Base-by-base conservation (phyloP, 1,284 basidiomycete species). In the Coniferiporia sulphurascens region DNA sequence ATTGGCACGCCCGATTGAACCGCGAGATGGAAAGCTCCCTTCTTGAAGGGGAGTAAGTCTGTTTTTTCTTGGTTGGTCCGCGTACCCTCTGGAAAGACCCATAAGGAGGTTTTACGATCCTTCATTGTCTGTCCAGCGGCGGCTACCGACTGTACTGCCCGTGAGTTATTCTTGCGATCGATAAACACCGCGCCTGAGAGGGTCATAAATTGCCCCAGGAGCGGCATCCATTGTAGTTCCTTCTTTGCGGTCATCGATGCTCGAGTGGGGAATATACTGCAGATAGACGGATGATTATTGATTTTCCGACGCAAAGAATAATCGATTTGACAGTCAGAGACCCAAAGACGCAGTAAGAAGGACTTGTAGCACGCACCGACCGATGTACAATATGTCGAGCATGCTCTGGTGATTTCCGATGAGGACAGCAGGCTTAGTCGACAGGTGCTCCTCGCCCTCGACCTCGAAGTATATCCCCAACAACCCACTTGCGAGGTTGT, bases 11-110 rank as follows among this genome's bases (percentile, higher is more conserved):
- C 87, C 6, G 89, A 87, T 73, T 97, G 89, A 13, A 98, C 80
- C 12, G 97, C 96, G 41, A 98, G 82, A 70, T 99, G 94, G 81
- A 99, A 99, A 0, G 95, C 95, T 44, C 97, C 97, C 75, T 98
- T 99, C 78, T 99, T 99, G 78, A 99, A 91, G 0, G 93, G 89
- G 2, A 94, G 79, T 69, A 98, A 73, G 36, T 82, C 79, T 7
- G 87, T 81, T 48, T 80, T 76, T 63, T 85, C 77, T n/a, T 80
- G 79, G 59, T 82, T 81, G 22, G 90, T 86, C 22, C 97, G 84
- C 2, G 95, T 98, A 38, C 95, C 94, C 74, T 97, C 95, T 1
- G 94, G 92, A 74, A 93, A 97, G 69, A 97, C 85, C 88, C 91
- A 95, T 52, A 97, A 75, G 6, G 91, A 93, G 34, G 91, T 80